A percentile compares a stretch with the other conserved stretches of the same genome.
Evolutionary conservation across 2,329 filamentous ascomycete species (phyloP).

Genomic region (Mollisia scopiformis): DNA sequence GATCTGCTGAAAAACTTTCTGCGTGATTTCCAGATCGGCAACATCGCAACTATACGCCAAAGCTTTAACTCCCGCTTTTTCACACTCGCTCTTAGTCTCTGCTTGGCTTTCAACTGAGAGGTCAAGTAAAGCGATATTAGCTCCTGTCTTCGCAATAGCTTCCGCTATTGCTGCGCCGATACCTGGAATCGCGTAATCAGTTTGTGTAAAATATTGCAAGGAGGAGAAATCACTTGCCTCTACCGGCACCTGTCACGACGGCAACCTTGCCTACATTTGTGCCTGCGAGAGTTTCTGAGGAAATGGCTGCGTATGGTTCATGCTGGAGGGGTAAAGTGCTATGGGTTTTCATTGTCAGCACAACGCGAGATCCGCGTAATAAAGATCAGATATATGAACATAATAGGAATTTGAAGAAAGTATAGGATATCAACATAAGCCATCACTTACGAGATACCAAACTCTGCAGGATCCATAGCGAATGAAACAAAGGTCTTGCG

Average conservation of each 20-base stretch:
- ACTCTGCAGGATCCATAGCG: neutral
- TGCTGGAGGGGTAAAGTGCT: neutral
- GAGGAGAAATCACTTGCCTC: neutral
- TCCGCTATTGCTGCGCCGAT: constrained; percentile 3
- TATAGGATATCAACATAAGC: too few relatives aligned
- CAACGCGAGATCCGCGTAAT: too few relatives aligned
- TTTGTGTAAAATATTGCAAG: too few relatives aligned
- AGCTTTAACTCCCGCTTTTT: neutral
- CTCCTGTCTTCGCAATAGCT: neutral
- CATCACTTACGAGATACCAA: constrained; percentile 3
- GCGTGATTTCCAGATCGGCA: neutral
- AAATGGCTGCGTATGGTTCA: neutral
- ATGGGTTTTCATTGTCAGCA: too few relatives aligned
- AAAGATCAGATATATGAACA: too few relatives aligned
- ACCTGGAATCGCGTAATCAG: neutral
- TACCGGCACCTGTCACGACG: constrained; percentile 3
- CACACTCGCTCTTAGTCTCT: neutral
- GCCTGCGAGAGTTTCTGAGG: neutral
- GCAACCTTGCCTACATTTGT: neutral
- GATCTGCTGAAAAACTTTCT: neutral
- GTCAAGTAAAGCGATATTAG: neutral
- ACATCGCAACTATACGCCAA: neutral
- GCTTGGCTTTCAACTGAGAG: neutral
- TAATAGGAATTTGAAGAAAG: too few relatives aligned
- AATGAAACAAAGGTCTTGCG: too few relatives aligned